phyloP scores from a whole-genome alignment of 1,284 basidiomycete species.

The Wallemia mellicola region DNA sequence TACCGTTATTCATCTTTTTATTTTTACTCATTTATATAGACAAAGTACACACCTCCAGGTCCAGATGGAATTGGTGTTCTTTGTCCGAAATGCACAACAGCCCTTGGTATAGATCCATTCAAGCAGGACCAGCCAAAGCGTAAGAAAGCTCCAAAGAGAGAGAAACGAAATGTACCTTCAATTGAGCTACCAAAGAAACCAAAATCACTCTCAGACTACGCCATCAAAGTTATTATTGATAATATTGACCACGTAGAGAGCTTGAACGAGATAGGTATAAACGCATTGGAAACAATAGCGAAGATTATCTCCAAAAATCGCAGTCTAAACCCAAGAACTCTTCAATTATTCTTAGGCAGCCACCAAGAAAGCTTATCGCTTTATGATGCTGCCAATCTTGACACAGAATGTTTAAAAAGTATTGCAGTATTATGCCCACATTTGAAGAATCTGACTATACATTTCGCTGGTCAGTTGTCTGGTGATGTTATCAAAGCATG shows the following conservation, averaged over 20 bases:
- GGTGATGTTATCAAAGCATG: constrained; percentile 35
- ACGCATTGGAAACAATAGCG: constrained; percentile 52
- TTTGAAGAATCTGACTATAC: constrained; percentile 40
- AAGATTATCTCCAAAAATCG: constrained; percentile 64
- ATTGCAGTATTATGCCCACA: constrained; percentile 52
- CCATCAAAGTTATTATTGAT: constrained; percentile 52
- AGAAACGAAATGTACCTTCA: constrained; percentile 21
- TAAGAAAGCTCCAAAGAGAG: constrained; percentile 10
- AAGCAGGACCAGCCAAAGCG: constrained; percentile 35
- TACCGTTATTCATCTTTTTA: constrained; percentile 1
- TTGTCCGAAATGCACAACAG: constrained; percentile 48
- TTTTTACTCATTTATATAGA: constrained; percentile 21
- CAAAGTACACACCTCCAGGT: constrained; percentile 47
- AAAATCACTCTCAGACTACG: constrained; percentile 38
- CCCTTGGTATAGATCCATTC: constrained; percentile 44
- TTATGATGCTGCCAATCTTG: constrained; percentile 75
- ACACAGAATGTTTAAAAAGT: constrained; percentile 31
- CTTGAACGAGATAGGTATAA: constrained; percentile 49
- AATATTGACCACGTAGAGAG: constrained; percentile 75
- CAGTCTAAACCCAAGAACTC: constrained; percentile 48
- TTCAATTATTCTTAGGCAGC: constrained; percentile 49
- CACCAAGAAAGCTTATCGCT: constrained; percentile 37
- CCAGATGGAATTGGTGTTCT: constrained; percentile 38
- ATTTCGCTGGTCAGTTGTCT: constrained; percentile 61
- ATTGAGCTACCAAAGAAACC: constrained; percentile 37